phyloP scores from a whole-genome alignment of 768 basidiomycete species.

The Strobilomyces echinocephalus region DNA sequence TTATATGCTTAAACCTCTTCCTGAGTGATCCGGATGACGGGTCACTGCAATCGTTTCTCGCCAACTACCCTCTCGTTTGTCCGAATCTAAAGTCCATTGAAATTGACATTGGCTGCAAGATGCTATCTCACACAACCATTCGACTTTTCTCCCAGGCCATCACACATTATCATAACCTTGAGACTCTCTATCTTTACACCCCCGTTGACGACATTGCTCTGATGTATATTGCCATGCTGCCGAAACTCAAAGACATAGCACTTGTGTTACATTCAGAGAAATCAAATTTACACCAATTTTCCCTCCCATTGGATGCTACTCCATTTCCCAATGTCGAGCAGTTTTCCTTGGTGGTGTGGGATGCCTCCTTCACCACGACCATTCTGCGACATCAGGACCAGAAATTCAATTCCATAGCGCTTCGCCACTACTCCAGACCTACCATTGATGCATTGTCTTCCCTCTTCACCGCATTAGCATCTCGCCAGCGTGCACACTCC shows the following conservation, averaged over 20 bases:
- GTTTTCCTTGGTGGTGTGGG: neutral
- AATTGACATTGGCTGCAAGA: neutral
- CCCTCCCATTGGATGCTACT: neutral
- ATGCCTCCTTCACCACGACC: neutral
- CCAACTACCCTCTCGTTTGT: neutral
- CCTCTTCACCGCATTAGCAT: neutral
- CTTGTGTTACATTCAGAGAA: neutral
- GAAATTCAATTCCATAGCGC: neutral
- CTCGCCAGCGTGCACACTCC: neutral
- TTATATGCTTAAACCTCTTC: neutral
- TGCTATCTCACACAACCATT: neutral
- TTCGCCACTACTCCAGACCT: neutral
- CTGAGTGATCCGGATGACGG: neutral
- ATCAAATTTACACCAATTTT: neutral
- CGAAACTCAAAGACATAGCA: neutral
- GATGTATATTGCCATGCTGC: neutral
- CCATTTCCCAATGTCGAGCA: neutral
- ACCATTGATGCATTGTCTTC: neutral
- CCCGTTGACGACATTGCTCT: neutral
- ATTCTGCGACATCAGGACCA: neutral
- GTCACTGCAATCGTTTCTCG: neutral
- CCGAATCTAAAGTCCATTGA: neutral
- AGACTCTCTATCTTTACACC: neutral
- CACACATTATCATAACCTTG: neutral
- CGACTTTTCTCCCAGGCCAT: neutral